Evolutionary conservation across 352 stramenopile genomes (phyloP).

Genomic region (Halophytophthora polymorphica): DNA sequence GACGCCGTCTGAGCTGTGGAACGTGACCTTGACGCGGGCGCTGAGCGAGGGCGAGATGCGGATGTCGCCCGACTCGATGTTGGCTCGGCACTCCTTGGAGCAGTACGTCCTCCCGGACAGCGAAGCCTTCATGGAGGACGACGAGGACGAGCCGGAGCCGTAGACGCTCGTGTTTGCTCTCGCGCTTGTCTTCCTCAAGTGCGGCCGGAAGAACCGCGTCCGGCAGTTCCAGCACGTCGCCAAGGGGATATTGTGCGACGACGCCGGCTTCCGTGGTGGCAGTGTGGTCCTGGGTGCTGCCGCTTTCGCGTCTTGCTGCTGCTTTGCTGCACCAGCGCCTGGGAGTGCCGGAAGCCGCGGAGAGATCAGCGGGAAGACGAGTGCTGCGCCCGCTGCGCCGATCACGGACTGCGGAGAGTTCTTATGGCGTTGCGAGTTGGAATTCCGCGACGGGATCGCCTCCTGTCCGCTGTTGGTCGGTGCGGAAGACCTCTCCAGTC

Average conservation of each 20-base stretch:
- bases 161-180: background rate
- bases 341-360: slow-evolving; percentile 7
- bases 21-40: slow-evolving; percentile 22
- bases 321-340: background rate
- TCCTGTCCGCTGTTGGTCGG: slow-evolving; percentile 6
- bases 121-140: slow-evolving; percentile 23
- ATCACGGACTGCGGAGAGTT: slow-evolving; percentile 10
- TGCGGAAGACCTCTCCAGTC: slow-evolving; percentile 21
- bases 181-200: slow-evolving; percentile 11
- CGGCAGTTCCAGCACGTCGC: slow-evolving; percentile 69
- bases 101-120: slow-evolving; percentile 36
- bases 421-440: slow-evolving; percentile 7
- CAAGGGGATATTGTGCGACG: slow-evolving; percentile 30
- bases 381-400: slow-evolving; percentile 11
- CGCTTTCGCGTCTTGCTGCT: slow-evolving; percentile 6
- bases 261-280: slow-evolving; percentile 23
- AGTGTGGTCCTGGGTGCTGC: slow-evolving; percentile 12
- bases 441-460: slow-evolving; percentile 6
- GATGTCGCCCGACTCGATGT: slow-evolving; percentile 37
- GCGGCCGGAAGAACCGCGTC: slow-evolving; percentile 40
- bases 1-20: background rate
- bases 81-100: slow-evolving; percentile 34
- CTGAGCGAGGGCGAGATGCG: slow-evolving; percentile 36
- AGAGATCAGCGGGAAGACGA: slow-evolving; percentile 36
- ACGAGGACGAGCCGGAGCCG: slow-evolving; percentile 9